phyloP scores from a whole-genome alignment of 768 basidiomycete genomes.

The Phylloporus sp. region DNA sequence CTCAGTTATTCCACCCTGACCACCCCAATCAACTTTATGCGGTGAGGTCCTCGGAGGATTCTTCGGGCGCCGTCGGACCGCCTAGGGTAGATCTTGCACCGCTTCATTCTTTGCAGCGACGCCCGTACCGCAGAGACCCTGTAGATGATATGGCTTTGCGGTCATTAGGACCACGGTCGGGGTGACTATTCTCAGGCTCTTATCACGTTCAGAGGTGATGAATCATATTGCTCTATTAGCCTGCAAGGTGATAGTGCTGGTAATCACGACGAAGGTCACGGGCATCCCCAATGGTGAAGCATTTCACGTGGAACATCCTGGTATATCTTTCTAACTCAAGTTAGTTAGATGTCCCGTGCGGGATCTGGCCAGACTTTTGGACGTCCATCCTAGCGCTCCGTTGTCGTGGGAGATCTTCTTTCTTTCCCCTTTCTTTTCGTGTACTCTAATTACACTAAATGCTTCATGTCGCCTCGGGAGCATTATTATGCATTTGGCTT shows the following conservation, averaged over 20 bases:
- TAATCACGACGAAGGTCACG: slow-evolving; percentile 2
- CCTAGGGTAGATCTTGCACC: slow-evolving; percentile 49
- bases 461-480: slow-evolving; percentile 9
- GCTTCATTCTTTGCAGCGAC: slow-evolving; percentile 49
- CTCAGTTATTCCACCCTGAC: slow-evolving; percentile 27
- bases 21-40: slow-evolving; percentile 28
- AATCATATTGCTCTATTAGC: slow-evolving; percentile 17
- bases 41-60: slow-evolving; percentile 22
- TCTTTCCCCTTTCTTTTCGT: slow-evolving; percentile 2
- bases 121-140: slow-evolving; percentile 56
- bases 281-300: slow-evolving; percentile 5
- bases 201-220: slow-evolving; percentile 18
- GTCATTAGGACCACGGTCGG: slow-evolving; percentile 37
- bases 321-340: not conserved
- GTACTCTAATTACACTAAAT: slow-evolving; percentile 15
- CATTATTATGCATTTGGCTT: slow-evolving; percentile 23
- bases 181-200: slow-evolving; percentile 30
- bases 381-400: not conserved
- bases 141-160: slow-evolving; percentile 59
- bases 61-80: slow-evolving; percentile 18
- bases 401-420: not conserved
- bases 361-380: not conserved
- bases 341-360: not conserved
- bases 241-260: slow-evolving; percentile 9
- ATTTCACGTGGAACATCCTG: not conserved